Percentiles rank a stretch among this genome's conserved stretches.
Conservation (phyloP, 768 basidiomycete genomes). For the Agrocybe praecox region DNA sequence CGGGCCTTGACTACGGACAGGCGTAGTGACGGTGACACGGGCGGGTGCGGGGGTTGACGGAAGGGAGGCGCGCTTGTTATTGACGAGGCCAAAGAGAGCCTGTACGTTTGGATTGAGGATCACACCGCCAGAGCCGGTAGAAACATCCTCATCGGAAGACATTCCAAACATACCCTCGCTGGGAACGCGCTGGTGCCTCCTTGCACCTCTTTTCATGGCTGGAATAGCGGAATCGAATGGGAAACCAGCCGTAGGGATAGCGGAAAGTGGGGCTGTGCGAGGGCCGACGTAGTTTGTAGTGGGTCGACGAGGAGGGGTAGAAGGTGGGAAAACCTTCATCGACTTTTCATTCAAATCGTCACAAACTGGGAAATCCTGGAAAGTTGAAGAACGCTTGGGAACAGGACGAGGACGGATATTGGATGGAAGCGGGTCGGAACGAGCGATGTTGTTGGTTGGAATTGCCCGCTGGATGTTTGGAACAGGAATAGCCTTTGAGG, state of each 20-base stretch:
- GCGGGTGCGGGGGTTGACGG: conserved; percentile 7
- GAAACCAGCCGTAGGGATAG: conserved; percentile 30
- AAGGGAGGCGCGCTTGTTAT: conserved; percentile 17
- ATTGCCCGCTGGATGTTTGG: conserved; percentile 28
- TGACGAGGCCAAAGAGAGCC: conserved; percentile 29
- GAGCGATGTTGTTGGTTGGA: conserved; percentile 36
- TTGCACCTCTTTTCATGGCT: conserved; percentile 31
- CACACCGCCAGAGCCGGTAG: conserved; percentile 36
- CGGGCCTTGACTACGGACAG: conserved; percentile 10
- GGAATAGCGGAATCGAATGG: conserved; percentile 39
- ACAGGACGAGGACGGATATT: conserved; percentile 28
- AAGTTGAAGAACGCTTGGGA: conserved; percentile 33
- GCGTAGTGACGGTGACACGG: neutral
- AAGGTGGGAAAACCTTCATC: conserved; percentile 38
- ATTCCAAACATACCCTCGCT: conserved; percentile 78
- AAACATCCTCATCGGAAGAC: conserved; percentile 69
- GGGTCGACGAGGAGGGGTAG: conserved; percentile 61
- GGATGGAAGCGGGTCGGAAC: conserved; percentile 53
- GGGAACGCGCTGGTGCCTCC: conserved; percentile 60
- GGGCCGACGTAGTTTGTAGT: conserved; percentile 34
- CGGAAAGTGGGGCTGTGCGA: conserved; percentile 52
- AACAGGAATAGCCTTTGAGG: conserved; percentile 49
- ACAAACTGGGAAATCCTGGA: conserved; percentile 63
- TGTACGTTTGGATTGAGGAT: conserved; percentile 23
- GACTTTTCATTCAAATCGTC: conserved; percentile 67